phyloP scores from a whole-genome alignment of 2,329 filamentous ascomycete genomes.

The Sclerotinia borealis region DNA sequence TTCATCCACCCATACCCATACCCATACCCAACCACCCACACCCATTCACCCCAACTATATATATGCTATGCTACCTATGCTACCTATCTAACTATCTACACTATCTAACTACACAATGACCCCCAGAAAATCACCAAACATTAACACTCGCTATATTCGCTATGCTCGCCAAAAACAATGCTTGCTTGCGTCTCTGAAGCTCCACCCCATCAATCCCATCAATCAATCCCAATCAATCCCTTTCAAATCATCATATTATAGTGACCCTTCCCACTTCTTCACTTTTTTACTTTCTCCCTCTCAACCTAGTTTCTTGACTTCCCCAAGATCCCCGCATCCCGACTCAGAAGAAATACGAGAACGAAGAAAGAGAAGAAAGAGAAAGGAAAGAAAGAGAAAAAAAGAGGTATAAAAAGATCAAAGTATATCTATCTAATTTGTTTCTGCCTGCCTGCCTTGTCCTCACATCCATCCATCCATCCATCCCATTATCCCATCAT shows the following conservation, averaged over 20 bases:
- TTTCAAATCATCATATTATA: background rate
- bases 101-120: constrained; percentile 5
- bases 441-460: background rate
- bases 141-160: too few species aligned
- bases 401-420: constrained; percentile 4
- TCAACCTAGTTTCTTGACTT: too few species aligned
- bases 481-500: background rate
- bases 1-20: too few species aligned
- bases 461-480: background rate
- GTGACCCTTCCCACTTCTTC: background rate
- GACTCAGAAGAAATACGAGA: too few species aligned
- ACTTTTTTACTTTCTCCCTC: background rate
- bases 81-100: constrained; percentile 6
- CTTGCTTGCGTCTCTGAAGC: background rate
- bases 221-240: background rate
- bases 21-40: too few species aligned
- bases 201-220: too few species aligned
- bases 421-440: constrained; percentile 12
- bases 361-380: too few species aligned
- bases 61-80: too few species aligned
- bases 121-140: too few species aligned
- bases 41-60: background rate
- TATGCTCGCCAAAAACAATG: background rate
- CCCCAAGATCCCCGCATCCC: too few species aligned
- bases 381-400: background rate